Evolutionary conservation across 1,284 basidiomycete genomes (phyloP), one percentile per base, ranked within the genome.

Genomic region (Hemileia vastatrix): DNA sequence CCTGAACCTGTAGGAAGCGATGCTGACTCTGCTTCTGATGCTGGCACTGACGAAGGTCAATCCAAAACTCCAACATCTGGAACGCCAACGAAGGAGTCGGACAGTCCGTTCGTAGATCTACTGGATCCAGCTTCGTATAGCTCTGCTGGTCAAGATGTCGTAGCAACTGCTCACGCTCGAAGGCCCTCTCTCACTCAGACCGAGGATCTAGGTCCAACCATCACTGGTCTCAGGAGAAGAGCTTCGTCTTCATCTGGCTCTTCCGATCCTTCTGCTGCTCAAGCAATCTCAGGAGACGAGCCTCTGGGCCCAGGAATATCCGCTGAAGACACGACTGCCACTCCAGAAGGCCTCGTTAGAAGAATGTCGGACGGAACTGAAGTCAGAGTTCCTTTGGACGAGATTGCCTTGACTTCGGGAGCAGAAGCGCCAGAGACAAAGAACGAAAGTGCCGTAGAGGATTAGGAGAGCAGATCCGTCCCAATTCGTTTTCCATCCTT

Each of bases 301-400:
- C 69, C 67, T 11, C 61, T 71, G 0, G 70, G 70, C 3, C 68
- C 72, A 6, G 69, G 67, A 4, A 68, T 72, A 1, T 51, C 64
- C 6, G 67, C 66, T 8, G 59, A 66, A 13, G 27, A 27, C 27
- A 64, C 64, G 1, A 23, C 55, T 51, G 19, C 57, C 54, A 9
- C 43, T 27, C 31, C 54, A 50, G 73, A 72, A 13, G 65, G 68
- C 43, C 57, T 75, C 40, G 66, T 70, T 32, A 56, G 73, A 23
- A 72, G 62, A 15, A 60, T 74, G 4, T 65, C 68, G 1, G 73
- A 73, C 33, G 72, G 73, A 4, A 68, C 65, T 3, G 67, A 57
- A 2, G 72, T 75, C 2, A 65, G 66, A 3, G 74, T 70, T 24
- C 74, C 74, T 21, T 64, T 74, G 27, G 74, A 76, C 50, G 74